Evolutionary conservation across 768 basidiomycete species (phyloP), one percentile per base, ranked within the genome.

Genomic region (Dioszegia aurantiaca): DNA sequence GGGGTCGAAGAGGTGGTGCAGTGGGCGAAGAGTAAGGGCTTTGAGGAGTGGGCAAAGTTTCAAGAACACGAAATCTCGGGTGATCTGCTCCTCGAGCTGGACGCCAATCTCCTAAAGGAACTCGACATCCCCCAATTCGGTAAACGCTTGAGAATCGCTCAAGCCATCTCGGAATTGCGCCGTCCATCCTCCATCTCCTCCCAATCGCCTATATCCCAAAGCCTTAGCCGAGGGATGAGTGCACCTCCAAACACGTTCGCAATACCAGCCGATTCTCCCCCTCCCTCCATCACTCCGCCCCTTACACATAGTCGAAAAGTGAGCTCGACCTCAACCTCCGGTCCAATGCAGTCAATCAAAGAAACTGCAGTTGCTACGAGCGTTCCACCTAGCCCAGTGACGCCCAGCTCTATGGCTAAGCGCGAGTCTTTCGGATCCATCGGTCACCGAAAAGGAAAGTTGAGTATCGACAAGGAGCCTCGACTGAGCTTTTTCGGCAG

Each of bases 11-110:
- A 97, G 39, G 95, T 99, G 5, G 80, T 91, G 1, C 86, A 86
- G 0, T 99, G 95, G 95, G 78, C 90, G 26, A 85, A 83, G 70
- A 78, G 77, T 31, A 90, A 87, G 78, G 89, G 89, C 1, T 95
- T 98, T 56, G 91, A 91, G 62, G 81, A 86, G 46, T 87, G 87
- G 65, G 83, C 85, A 56, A 93, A 89, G 73, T 97, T 99, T 71
- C 84, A 82, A 40, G 94, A 98, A 78, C 92, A 99, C 84, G 95
- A 99, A 79, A 98, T 99, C 54, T 89, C 92, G 0, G 95, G 95
- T 19, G 95, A 99, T 67, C 89, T 98, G 30, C 83, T 99, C 6
- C 85, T 98, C 55, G 94, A 95, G 69, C 87, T 98, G 59, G 91
- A 97, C 62, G 84, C 86, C 55, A 87, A 87, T 69, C 81, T 95